Conservation (phyloP, 1,139 yeast genomes). For the Nakaseomyces sp. region DNA sequence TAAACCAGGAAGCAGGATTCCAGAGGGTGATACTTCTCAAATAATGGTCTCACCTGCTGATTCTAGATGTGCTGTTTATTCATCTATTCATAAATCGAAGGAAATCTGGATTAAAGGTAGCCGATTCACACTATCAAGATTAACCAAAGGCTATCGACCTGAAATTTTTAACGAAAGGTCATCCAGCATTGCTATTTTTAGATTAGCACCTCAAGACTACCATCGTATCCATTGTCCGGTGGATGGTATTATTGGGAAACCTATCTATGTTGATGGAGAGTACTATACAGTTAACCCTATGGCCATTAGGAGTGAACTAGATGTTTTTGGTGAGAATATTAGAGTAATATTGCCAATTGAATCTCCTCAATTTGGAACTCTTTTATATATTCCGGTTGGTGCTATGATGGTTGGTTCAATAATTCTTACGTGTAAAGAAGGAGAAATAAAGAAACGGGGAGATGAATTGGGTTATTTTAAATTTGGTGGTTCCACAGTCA, state of each 20-base stretch:
- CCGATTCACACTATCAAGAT: constrained; percentile 58
- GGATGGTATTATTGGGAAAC: constrained; percentile 57
- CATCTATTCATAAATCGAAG: constrained; percentile 54
- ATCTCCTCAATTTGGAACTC: constrained; percentile 64
- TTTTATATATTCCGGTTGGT: constrained; percentile 77
- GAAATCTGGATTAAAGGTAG: constrained; percentile 86
- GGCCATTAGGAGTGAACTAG: constrained; percentile 83
- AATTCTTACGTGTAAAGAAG: constrained; percentile 57
- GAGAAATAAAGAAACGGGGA: constrained; percentile 52
- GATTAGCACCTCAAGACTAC: constrained; percentile 95
- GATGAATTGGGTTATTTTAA: constrained; percentile 91
- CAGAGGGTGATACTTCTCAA: constrained; percentile 48
- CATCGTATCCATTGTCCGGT: constrained; percentile 91
- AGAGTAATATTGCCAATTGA: constrained; percentile 70
- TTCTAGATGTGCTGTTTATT: constrained; percentile 70
- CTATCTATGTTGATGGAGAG: constrained; percentile 70
- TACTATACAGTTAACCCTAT: constrained; percentile 95
- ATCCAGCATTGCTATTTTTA: constrained; percentile 53
- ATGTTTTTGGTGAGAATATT: constrained; percentile 89
- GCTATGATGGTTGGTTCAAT: constrained; percentile 99
- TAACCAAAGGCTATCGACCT: constrained; percentile 42
- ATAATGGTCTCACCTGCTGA: constrained; percentile 81
- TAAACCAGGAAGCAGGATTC: constrained; percentile 58
- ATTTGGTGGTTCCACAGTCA: constrained; percentile 88
- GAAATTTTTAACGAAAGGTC: constrained; percentile 47